These are phyloP conservation scores for Naganishia sp. DNA, from an alignment of 1,284 basidiomycete genomes.

Conservation along the genomic window DNA sequence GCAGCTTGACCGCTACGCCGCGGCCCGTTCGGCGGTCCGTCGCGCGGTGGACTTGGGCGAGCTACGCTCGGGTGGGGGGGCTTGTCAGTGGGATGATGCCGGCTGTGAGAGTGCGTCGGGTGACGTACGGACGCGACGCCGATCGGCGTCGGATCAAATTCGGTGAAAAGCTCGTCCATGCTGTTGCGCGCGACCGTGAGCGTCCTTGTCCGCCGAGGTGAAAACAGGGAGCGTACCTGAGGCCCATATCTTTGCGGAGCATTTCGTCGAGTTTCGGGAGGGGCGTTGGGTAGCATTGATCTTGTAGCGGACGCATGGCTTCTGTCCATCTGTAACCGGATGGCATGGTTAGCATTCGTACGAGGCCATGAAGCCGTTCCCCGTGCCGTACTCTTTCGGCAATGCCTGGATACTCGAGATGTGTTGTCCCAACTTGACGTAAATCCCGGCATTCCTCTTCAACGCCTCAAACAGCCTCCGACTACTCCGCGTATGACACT, in stretches of 20 bases:
- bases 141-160: constrained; percentile 86
- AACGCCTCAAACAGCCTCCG: constrained; percentile 73
- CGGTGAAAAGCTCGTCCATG: constrained; percentile 60
- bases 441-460: constrained; percentile 73
- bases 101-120: neutral
- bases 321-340: constrained; percentile 51
- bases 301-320: constrained; percentile 73
- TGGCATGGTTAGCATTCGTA: constrained; percentile 52
- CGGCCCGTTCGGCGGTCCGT: constrained; percentile 69
- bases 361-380: no score
- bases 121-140: constrained; percentile 72
- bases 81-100: no score
- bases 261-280: constrained; percentile 49
- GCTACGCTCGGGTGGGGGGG: no score
- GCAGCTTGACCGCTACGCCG: constrained; percentile 91
- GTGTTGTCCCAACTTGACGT: constrained; percentile 70
- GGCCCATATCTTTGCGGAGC: constrained; percentile 46
- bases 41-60: constrained; percentile 94
- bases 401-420: constrained; percentile 69
- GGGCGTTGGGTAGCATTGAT: constrained; percentile 59
- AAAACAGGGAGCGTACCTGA: constrained; percentile 32
- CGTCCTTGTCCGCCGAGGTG: neutral
- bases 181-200: neutral
- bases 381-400: constrained; percentile 67
- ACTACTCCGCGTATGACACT: constrained; percentile 80